These are phyloP conservation scores for Zymoseptoria pseudotritici DNA, from an alignment of 2,329 filamentous ascomycete species.

Conservation along the genomic window DNA sequence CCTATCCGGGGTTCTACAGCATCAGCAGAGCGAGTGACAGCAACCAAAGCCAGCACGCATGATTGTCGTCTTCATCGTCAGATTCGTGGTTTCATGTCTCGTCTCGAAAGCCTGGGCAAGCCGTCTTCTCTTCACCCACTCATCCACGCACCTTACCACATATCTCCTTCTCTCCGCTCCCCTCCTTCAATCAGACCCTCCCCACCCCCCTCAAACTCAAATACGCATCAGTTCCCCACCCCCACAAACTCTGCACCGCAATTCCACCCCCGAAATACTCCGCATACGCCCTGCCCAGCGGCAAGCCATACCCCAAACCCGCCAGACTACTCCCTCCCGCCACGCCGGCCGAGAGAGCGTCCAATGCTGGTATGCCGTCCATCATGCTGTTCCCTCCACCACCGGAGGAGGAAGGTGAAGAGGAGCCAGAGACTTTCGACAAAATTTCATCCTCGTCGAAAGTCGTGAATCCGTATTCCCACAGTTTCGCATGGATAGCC, in stretches of 20 bases:
- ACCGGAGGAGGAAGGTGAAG: conserved; percentile 14
- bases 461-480: conserved; percentile 96
- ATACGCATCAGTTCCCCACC: conserved; percentile 75
- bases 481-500: conserved; percentile 76
- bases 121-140: too few species aligned
- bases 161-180: too few species aligned
- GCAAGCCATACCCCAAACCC: conserved; percentile 85
- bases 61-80: too few species aligned
- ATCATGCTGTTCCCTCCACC: conserved; percentile 27
- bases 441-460: conserved; percentile 62
- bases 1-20: too few species aligned
- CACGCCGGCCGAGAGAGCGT: conserved; percentile 64
- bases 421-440: conserved; percentile 39
- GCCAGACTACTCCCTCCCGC: conserved; percentile 72
- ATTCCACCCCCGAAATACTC: conserved; percentile 98
- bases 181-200: conserved; percentile 32
- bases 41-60: too few species aligned
- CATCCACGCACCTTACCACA: too few species aligned
- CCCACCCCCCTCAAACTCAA: conserved; percentile 55
- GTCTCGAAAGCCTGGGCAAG: too few species aligned
- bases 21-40: too few species aligned
- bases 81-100: too few species aligned
- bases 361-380: conserved; percentile 58
- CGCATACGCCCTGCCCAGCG: conserved; percentile 84
- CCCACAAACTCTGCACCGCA: conserved; percentile 87